These are phyloP conservation scores for Cutaneotrichosporon mucoides DNA, from an alignment of 1,284 basidiomycete species.

Conservation along the genomic window DNA sequence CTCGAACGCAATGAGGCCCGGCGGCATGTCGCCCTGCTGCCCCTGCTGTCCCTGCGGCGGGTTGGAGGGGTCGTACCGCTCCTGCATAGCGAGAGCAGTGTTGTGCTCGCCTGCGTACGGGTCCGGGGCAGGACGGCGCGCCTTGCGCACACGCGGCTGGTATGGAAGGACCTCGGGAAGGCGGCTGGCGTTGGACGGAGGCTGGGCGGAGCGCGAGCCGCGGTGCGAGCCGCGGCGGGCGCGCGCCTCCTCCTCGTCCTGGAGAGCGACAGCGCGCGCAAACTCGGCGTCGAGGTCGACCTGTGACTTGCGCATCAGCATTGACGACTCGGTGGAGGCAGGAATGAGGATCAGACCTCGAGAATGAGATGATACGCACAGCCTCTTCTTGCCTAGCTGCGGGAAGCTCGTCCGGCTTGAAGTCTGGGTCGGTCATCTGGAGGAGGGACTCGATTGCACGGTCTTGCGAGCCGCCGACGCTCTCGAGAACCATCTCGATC, in stretches of 20 bases:
- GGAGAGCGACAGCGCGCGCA: constrained; percentile 41
- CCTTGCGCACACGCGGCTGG: constrained; percentile 42
- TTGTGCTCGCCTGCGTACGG: constrained; percentile 10
- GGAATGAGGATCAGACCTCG: too few species aligned
- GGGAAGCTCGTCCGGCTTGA: constrained; percentile 32
- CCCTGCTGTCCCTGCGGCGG: background rate
- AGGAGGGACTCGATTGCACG: constrained; percentile 46
- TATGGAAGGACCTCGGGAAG: constrained; percentile 37
- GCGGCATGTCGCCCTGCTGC: constrained; percentile 18
- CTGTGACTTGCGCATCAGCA: constrained; percentile 33
- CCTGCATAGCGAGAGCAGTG: constrained; percentile 4
- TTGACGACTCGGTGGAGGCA: too few species aligned
- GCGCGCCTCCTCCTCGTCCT: constrained; percentile 37
- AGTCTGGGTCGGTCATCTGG: constrained; percentile 47
- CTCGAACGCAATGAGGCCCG: constrained; percentile 40
- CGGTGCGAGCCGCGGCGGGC: background rate
- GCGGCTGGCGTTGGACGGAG: background rate
- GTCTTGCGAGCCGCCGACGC: constrained; percentile 38
- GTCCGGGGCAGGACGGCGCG: constrained; percentile 13
- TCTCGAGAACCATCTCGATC: constrained; percentile 47
- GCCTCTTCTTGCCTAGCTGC: background rate
- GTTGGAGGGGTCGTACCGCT: constrained; percentile 11
- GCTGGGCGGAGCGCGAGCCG: background rate
- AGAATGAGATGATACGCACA: background rate
- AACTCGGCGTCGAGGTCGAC: constrained; percentile 47